Base-by-base conservation (phyloP, 129 eudicot genomes). In the Lactuca sativa region DNA sequence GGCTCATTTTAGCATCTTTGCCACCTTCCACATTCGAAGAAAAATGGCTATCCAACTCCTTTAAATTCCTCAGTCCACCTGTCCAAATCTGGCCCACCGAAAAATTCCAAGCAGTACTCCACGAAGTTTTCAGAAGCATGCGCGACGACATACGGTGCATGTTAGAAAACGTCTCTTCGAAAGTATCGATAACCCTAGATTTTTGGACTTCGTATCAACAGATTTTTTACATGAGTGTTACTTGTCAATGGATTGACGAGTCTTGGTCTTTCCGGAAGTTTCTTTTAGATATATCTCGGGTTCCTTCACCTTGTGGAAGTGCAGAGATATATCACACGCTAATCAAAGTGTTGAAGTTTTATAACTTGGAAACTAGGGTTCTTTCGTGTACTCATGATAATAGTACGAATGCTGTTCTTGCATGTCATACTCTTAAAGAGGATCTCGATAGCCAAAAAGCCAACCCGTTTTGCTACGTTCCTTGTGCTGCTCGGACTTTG, bases 221-320 rank as follows among this genome's bases (percentile, higher is more conserved):
- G 62, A 75, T 86, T 1, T 83, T 64, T 60, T 92, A 86, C 77
- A 92, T 92, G 98, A 86, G 95, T 44, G 74, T 92, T 21, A 86
- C 92, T 33, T 86, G 98, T 74, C 96, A 86, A 36, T 92, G 98
- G 98, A 85, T 92, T 5, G 96, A 92, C 49, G 96, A 89, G 37
- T 74, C 56, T 71, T 92, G 98, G 98, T 71, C 95, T 25, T 86
- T 89, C 61, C 96, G 78, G 60, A 92, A 83, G 56, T 65, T 92
- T 57, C 88, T 92, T 67, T 88, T 92, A 7, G 98, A 92, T 74
- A 65, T 92, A 37, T 84, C 92, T 78, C 90, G 81, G 32, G 82
- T 92, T 63, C 90, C 98, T 43, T 84, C 78, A 59, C 98, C 98
- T n/a, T 86, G 88, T 69, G 96, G 89, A 49, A 82, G 82, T 61